phyloP scores from a whole-genome alignment of 2,329 filamentous ascomycete genomes.

The Talaromyces sp. region DNA sequence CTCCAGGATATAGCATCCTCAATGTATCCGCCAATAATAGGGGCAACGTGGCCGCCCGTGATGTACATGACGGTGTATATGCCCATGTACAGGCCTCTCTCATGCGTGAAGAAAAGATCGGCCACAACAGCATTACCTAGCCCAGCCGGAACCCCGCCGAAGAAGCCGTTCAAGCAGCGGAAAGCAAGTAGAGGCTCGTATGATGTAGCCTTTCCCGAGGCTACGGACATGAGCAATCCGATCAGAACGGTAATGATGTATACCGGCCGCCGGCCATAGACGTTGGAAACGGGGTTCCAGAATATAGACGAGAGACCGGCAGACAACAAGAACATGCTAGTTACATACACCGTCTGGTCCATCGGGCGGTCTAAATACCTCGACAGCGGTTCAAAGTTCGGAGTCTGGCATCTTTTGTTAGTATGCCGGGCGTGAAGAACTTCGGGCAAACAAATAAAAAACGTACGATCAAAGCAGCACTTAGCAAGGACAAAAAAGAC shows the following conservation, averaged over 20 bases:
- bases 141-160: slow-evolving; percentile 25
- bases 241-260: slow-evolving; percentile 15
- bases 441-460: background rate
- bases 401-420: background rate
- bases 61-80: slow-evolving; percentile 5
- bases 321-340: background rate
- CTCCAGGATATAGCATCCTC: background rate
- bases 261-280: slow-evolving; percentile 17
- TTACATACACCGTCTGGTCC: background rate
- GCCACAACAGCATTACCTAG: slow-evolving; percentile 61
- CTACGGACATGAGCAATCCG: slow-evolving; percentile 15
- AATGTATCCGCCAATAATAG: slow-evolving; percentile 5
- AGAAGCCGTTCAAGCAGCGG: slow-evolving; percentile 12
- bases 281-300: slow-evolving; percentile 13
- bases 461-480: background rate
- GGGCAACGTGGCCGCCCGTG: slow-evolving; percentile 4
- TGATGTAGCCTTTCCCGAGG: slow-evolving; percentile 14
- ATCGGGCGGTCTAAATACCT: background rate
- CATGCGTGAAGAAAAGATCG: slow-evolving; percentile 55
- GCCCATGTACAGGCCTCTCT: slow-evolving; percentile 7
- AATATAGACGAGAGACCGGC: background rate
- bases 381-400: background rate
- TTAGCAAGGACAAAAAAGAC: background rate
- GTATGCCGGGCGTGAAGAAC: background rate
- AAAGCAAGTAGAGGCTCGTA: slow-evolving; percentile 15